These are phyloP conservation scores for Quercus lobata DNA, from an alignment of 331 rosid species.

Conservation along the genomic window DNA sequence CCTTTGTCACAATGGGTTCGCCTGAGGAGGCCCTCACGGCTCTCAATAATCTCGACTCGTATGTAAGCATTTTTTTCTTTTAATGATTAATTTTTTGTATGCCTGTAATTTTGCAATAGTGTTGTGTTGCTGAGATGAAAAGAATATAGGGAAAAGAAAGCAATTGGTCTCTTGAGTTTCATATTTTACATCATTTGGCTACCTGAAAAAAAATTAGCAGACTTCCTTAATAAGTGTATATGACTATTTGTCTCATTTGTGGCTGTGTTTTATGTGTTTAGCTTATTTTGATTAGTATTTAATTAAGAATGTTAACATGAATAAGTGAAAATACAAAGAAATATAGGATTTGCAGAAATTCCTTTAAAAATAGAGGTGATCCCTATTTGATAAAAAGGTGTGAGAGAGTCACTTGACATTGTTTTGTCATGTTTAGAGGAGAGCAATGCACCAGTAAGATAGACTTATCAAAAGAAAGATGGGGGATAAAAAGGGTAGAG, in stretches of 20 bases:
- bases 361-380: too few species aligned
- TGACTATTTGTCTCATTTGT: neutral
- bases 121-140: neutral
- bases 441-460: too few species aligned
- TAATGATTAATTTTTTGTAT: neutral
- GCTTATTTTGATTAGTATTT: too few species aligned
- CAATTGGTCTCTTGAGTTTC: neutral
- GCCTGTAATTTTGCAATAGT: neutral
- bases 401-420: too few species aligned
- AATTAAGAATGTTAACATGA: too few species aligned
- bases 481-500: too few species aligned
- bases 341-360: too few species aligned
- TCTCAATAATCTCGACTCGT: constrained; percentile 60
- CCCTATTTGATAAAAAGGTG: too few species aligned
- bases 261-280: neutral
- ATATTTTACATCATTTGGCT: neutral
- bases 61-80: constrained; percentile 53
- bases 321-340: too few species aligned
- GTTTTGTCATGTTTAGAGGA: too few species aligned
- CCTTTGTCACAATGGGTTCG: constrained; percentile 87
- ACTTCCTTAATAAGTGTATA: neutral
- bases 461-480: too few species aligned
- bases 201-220: neutral
- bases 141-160: neutral
- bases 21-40: constrained; percentile 76